phyloP scores from a whole-genome alignment of 345 rosid genomes.

The Eucalyptus tenuipes region DNA sequence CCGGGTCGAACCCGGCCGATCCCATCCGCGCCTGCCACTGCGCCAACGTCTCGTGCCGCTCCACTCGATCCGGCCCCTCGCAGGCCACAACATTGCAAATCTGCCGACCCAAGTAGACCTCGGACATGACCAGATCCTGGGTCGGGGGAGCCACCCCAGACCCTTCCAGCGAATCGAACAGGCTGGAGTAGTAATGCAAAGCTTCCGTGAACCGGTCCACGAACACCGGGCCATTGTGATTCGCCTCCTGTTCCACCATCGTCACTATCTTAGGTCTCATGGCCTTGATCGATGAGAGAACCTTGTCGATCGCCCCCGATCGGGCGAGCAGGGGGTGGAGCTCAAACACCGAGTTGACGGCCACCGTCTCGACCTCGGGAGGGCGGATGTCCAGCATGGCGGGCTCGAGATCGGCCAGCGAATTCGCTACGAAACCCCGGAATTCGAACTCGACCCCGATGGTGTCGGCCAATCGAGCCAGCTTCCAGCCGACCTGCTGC shows the following conservation, averaged over 20 bases:
- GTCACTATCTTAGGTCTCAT: conserved; percentile 76
- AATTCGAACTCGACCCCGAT: conserved; percentile 59
- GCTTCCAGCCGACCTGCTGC: conserved; percentile 70
- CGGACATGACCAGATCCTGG: conserved; percentile 71
- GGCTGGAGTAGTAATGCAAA: conserved; percentile 70
- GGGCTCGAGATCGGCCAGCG: conserved; percentile 62
- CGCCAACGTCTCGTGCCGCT: conserved; percentile 60
- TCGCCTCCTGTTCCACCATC: conserved; percentile 78
- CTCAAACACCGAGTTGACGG: conserved; percentile 77
- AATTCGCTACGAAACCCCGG: conserved; percentile 46
- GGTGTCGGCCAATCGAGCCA: conserved; percentile 52
- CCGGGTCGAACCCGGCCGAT: conserved; percentile 50
- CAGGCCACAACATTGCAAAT: conserved; percentile 82
- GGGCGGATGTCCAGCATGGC: conserved; percentile 48
- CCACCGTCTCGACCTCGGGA: conserved; percentile 39
- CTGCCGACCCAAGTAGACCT: conserved; percentile 64
- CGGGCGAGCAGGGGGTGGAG: conserved; percentile 50
- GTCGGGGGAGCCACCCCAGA: conserved; percentile 16
- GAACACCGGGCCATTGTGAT: conserved; percentile 67
- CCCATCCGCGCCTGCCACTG: conserved; percentile 64
- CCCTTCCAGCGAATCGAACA: conserved; percentile 83
- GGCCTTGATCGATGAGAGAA: conserved; percentile 31
- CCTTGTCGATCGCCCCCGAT: conserved; percentile 54
- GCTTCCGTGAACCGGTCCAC: conserved; percentile 76
- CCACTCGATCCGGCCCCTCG: conserved; percentile 69